Evolutionary conservation across 2,329 filamentous ascomycete genomes (phyloP), one percentile per base, ranked within the genome.

Genomic region (Paracamarosporium sp.): DNA sequence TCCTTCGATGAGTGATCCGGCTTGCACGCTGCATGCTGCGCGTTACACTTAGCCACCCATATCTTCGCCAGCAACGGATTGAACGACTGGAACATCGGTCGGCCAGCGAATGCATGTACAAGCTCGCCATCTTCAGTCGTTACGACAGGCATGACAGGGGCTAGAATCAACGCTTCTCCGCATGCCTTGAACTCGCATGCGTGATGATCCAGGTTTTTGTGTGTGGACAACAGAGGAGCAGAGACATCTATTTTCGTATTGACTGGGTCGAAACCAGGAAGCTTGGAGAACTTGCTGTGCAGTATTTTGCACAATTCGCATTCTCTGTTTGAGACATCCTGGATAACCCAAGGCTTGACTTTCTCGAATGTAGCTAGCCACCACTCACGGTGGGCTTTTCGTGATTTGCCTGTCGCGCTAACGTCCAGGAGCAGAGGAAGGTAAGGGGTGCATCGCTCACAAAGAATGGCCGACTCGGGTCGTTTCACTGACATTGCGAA

Each of bases 251-350:
- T 56, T 15, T 38, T 13, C 7, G 53, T 56, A 13, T 24, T 33
- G 8, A 15, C 17, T 17, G 31, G 7, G 22, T 50, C 40, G 22
- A 50, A 56, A 4, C 28, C 36, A 22, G 53, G n/a, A 15, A 36
- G 28, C 5, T 22, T 27, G n/a, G 45, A 35, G 48, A 52, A 56
- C 5, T 8, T 24, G n/a, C 36, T 45, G 15, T 52, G 12, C 17
- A 56, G 12, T 7, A 52, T 56, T 38, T 24, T 12, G 11, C 47
- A 52, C n/a, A 56, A 38, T 30, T 56, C 46, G 24, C 53, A 56
- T 22, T 9, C 24, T 1, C 28, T 25, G 15, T 46, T 46, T 5
- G 4, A 33, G 4, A 56, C 13, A 5, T 30, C 48, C 33, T 52
- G 38, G 17, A 56, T 38, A 22, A n/a, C 28, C 20, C 31, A 7